These are phyloP conservation scores for Eucalyptus cloeziana DNA, from an alignment of 345 rosid genomes.

Conservation along the genomic window DNA sequence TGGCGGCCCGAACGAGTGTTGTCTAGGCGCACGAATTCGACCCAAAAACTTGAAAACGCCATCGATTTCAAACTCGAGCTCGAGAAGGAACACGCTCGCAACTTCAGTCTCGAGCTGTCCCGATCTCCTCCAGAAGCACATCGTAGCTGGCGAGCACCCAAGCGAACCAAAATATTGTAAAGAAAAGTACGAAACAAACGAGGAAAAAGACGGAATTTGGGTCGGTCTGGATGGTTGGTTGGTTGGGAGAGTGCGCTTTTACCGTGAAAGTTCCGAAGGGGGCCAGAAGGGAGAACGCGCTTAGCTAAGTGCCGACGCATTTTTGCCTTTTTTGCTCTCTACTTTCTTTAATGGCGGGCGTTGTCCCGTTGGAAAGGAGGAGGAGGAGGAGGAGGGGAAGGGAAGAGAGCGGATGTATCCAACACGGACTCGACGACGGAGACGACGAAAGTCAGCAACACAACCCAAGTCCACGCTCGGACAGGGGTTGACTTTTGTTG, in stretches of 20 bases:
- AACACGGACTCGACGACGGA: background rate
- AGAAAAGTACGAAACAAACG: background rate
- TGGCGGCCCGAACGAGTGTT: background rate
- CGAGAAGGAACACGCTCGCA: background rate
- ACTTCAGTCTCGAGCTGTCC: background rate
- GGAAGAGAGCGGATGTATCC: background rate
- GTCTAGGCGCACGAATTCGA: background rate
- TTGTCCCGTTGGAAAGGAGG: background rate
- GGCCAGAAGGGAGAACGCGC: background rate
- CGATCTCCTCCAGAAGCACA: background rate
- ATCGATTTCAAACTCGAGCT: background rate
- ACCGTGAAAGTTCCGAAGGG: background rate
- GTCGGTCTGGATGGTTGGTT: background rate
- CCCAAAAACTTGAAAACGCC: background rate
- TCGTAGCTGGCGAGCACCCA: background rate
- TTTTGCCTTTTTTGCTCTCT: background rate
- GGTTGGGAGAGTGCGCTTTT: background rate
- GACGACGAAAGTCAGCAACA: background rate
- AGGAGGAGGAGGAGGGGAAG: background rate
- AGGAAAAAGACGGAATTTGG: background rate
- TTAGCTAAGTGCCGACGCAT: background rate
- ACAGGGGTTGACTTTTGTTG: background rate
- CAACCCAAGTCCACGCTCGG: background rate
- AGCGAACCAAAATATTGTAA: background rate
- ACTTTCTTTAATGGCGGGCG: background rate